A percentile compares a stretch with the other conserved stretches of the same genome.
Evolutionary conservation across 371 early-diverging fungal species (phyloP).

Genomic region (Mortierella polycephala): DNA sequence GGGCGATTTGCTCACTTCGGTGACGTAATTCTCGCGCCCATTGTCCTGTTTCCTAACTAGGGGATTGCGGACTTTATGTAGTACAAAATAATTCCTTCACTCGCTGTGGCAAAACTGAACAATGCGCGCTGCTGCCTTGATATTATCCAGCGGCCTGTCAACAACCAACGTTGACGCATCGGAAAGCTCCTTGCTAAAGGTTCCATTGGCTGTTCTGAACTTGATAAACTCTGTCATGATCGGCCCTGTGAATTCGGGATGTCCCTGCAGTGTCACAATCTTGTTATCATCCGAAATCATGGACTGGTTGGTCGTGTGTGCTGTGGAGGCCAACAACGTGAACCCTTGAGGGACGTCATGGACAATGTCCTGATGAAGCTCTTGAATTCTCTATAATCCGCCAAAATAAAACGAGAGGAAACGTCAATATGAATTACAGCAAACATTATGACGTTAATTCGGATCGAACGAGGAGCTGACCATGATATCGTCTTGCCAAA

Average conservation of each 20-base stretch:
- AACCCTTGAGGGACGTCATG: conserved; percentile 35
- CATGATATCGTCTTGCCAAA: conserved; percentile 38
- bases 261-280: conserved; percentile 81
- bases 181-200: conserved; percentile 55
- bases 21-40: too few relatives aligned
- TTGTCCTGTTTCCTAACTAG: too few relatives aligned
- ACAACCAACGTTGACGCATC: conserved; percentile 33
- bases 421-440: not conserved
- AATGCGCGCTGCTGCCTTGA: conserved; percentile 32
- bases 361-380: conserved; percentile 67
- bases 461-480: conserved; percentile 11
- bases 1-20: too few relatives aligned
- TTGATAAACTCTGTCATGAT: conserved; percentile 62
- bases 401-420: not conserved
- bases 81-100: too few relatives aligned
- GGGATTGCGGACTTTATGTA: too few relatives aligned
- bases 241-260: conserved; percentile 76
- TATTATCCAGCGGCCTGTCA: conserved; percentile 46
- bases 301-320: conserved; percentile 37
- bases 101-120: conserved; percentile 9
- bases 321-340: conserved; percentile 23
- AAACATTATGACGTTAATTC: not conserved
- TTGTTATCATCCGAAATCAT: conserved; percentile 69
- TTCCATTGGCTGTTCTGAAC: conserved; percentile 54
- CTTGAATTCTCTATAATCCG: conserved; percentile 60